These are phyloP conservation scores for Cornus kousa DNA, from an alignment of 148 eudicot species.

Conservation along the genomic window DNA sequence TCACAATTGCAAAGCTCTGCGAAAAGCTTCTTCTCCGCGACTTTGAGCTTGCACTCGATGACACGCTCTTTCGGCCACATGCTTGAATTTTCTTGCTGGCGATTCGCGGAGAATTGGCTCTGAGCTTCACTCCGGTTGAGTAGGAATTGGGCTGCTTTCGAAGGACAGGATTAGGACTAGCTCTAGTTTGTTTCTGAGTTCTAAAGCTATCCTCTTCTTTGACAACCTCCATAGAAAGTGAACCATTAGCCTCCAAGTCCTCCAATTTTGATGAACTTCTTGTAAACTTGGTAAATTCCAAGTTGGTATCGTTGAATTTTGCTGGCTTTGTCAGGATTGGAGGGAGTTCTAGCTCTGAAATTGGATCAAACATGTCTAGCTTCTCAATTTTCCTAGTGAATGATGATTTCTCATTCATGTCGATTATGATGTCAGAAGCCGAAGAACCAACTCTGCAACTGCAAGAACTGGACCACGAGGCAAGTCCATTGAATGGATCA, in stretches of 20 bases:
- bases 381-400: constrained; percentile 9
- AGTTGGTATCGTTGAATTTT: too few relatives aligned
- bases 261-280: neutral
- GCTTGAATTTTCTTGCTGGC: constrained; percentile 18
- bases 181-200: neutral
- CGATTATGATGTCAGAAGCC: constrained; percentile 42
- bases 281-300: too few relatives aligned
- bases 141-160: constrained; percentile 13
- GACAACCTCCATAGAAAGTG: constrained; percentile 16
- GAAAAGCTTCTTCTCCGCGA: constrained; percentile 19
- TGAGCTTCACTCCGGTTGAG: constrained; percentile 24
- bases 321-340: constrained; percentile 50
- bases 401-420: constrained; percentile 23
- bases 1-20: constrained; percentile 53
- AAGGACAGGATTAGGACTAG: neutral
- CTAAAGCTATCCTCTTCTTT: constrained; percentile 12
- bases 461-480: constrained; percentile 26
- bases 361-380: constrained; percentile 11
- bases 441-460: constrained; percentile 35
- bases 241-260: neutral
- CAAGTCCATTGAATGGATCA: neutral
- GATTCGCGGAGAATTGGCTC: constrained; percentile 31
- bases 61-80: constrained; percentile 16
- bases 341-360: constrained; percentile 36
- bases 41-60: constrained; percentile 5